A percentile compares a stretch with the other conserved stretches of the same genome.
Evolutionary conservation across 306 rosid genomes (phyloP).

Genomic region (Malus orientalis): DNA sequence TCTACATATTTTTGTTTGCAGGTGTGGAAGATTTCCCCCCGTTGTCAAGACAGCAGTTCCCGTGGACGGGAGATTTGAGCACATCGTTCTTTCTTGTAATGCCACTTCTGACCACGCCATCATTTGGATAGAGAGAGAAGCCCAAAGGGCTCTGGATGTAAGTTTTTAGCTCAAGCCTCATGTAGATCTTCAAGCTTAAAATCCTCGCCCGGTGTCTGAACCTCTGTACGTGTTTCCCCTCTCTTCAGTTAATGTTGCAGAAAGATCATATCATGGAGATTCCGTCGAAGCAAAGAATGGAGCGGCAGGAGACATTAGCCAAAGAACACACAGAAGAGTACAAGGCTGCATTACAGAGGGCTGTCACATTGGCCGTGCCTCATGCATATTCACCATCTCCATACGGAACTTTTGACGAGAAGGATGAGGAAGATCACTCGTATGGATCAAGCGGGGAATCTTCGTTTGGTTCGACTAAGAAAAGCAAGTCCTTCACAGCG

Average conservation of each 20-base stretch:
- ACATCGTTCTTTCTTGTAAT: slow-evolving; percentile 84
- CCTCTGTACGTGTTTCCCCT: slow-evolving; percentile 3
- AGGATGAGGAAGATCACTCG: slow-evolving; percentile 32
- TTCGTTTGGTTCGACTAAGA: slow-evolving; percentile 36
- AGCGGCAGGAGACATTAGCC: slow-evolving; percentile 55
- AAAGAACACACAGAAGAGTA: slow-evolving; percentile 61
- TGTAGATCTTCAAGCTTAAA: neutral
- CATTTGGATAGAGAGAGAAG: slow-evolving; percentile 90
- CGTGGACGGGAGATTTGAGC: slow-evolving; percentile 92
- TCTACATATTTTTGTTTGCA: slow-evolving; percentile 23
- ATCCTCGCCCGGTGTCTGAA: neutral
- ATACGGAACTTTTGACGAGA: slow-evolving; percentile 71
- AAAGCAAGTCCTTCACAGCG: slow-evolving; percentile 12
- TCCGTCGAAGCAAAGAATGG: slow-evolving; percentile 76
- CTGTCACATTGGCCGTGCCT: slow-evolving; percentile 71
- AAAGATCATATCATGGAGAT: slow-evolving; percentile 49
- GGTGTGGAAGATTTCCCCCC: slow-evolving; percentile 80
- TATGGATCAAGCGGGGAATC: slow-evolving; percentile 41
- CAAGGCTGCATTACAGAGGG: slow-evolving; percentile 83
- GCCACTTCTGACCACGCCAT: slow-evolving; percentile 93
- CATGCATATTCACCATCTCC: slow-evolving; percentile 61
- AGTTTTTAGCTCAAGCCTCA: slow-evolving; percentile 22
- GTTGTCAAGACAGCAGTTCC: slow-evolving; percentile 90
- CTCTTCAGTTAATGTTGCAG: slow-evolving; percentile 54
- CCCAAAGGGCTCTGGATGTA: slow-evolving; percentile 69